phyloP scores from a whole-genome alignment of 345 rosid species.

The Pistacia atlantica region DNA sequence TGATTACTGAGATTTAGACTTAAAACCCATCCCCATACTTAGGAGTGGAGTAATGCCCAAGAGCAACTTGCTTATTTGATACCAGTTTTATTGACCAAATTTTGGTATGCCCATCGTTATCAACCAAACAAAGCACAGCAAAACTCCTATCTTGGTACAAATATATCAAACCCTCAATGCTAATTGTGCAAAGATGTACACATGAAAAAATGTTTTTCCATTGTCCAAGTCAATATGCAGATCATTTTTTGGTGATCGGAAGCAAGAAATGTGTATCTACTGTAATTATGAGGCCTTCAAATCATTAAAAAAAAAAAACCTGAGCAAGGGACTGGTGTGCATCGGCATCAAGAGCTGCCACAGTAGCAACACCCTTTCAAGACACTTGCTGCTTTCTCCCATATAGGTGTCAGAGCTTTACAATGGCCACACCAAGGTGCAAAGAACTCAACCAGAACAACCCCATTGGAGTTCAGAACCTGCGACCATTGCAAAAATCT shows the following conservation, averaged over 20 bases:
- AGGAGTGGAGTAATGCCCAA: not conserved
- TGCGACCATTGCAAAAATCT: slow-evolving; percentile 29
- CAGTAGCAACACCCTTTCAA: slow-evolving; percentile 92
- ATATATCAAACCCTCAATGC: not conserved
- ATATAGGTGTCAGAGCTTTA: slow-evolving; percentile 80
- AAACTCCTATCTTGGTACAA: not conserved
- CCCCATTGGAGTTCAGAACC: slow-evolving; percentile 85
- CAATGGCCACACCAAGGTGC: slow-evolving; percentile 99
- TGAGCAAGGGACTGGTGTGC: slow-evolving; percentile 94
- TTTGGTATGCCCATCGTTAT: not conserved
- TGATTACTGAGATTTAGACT: not conserved
- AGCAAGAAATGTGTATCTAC: not conserved
- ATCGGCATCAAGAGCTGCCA: slow-evolving; percentile 96
- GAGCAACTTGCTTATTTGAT: slow-evolving; percentile 9
- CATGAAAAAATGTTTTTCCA: not conserved
- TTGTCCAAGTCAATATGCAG: not conserved
- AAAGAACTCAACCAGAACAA: slow-evolving; percentile 94
- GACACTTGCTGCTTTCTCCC: slow-evolving; percentile 90
- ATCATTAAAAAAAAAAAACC: slow-evolving; percentile 42
- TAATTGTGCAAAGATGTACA: not conserved
- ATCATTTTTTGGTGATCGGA: not conserved
- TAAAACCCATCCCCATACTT: not conserved
- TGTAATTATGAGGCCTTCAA: not conserved
- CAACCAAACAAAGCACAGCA: slow-evolving; percentile 1
- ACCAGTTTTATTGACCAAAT: not conserved